Evolutionary conservation across 1,284 basidiomycete genomes (phyloP).

Genomic region (Prillingera fragicola): DNA sequence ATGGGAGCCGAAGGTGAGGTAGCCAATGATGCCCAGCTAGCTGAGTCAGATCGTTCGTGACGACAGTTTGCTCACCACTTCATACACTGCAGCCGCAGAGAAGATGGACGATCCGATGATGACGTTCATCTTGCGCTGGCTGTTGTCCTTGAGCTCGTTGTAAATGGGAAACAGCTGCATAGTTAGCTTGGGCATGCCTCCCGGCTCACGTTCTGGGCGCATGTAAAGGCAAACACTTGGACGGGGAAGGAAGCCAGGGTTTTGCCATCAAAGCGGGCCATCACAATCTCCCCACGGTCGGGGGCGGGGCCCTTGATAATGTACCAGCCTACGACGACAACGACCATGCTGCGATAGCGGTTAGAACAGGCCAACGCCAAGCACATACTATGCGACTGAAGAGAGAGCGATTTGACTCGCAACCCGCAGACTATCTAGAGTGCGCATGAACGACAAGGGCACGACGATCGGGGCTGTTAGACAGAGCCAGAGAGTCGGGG

Average conservation of each 20-base stretch:
- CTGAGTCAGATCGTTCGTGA: not conserved
- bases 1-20: conserved; percentile 88
- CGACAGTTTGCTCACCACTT: conserved; percentile 45
- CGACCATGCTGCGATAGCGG: conserved; percentile 53
- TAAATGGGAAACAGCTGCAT: conserved; percentile 79
- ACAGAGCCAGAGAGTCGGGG: conserved; percentile 75
- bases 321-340: conserved; percentile 55
- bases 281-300: conserved; percentile 37
- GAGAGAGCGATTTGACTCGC: conserved; percentile 48
- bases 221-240: conserved; percentile 91
- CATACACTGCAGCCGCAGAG: conserved; percentile 68
- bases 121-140: conserved; percentile 76
- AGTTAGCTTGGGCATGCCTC: conserved; percentile 4
- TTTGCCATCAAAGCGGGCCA: conserved; percentile 35
- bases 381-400: conserved; percentile 58
- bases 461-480: conserved; percentile 75
- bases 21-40: conserved; percentile 55
- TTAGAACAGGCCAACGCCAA: conserved; percentile 31
- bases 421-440: conserved; percentile 59
- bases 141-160: conserved; percentile 82
- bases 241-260: conserved; percentile 74
- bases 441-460: conserved; percentile 80
- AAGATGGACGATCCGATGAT: conserved; percentile 83
- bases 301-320: conserved; percentile 42
- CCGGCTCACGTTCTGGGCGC: conserved; percentile 73